Conservation (phyloP, 129 eudicot species). For the Helichrysum umbraculigerum region DNA sequence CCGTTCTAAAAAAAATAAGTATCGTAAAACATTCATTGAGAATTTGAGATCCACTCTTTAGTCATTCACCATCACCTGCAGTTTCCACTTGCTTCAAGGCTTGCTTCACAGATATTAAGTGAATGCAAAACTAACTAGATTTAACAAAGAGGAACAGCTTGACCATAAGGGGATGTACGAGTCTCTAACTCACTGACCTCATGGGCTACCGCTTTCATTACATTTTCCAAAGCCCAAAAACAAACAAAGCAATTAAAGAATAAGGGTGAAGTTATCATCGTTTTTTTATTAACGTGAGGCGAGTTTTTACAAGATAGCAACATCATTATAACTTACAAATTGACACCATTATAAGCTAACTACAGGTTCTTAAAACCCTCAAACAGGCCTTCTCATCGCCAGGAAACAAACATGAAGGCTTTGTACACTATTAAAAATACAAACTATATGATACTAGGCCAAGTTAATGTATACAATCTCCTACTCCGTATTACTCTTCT, state of each 20-base stretch:
- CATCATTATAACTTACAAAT: too few species aligned
- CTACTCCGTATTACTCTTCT: too few species aligned
- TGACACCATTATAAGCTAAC: background rate
- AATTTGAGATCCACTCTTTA: background rate
- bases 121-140: background rate
- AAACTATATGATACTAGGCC: background rate
- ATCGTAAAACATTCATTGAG: background rate
- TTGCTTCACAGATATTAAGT: background rate
- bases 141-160: background rate
- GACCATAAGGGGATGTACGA: background rate
- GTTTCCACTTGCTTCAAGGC: background rate
- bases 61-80: background rate
- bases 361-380: background rate
- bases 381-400: background rate
- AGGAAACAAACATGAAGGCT: background rate
- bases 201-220: background rate
- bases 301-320: background rate
- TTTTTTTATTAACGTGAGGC: background rate
- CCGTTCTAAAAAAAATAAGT: too few species aligned
- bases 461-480: too few species aligned
- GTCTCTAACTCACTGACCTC: background rate
- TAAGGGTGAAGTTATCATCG: too few species aligned
- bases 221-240: background rate
- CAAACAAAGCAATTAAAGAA: too few species aligned
- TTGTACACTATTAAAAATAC: background rate